A percentile compares a stretch with the other conserved stretches of the same genome.
These are phyloP conservation scores for Aureobasidium sp. DNA, from an alignment of 2,329 filamentous ascomycete species.

Conservation along the genomic window DNA sequence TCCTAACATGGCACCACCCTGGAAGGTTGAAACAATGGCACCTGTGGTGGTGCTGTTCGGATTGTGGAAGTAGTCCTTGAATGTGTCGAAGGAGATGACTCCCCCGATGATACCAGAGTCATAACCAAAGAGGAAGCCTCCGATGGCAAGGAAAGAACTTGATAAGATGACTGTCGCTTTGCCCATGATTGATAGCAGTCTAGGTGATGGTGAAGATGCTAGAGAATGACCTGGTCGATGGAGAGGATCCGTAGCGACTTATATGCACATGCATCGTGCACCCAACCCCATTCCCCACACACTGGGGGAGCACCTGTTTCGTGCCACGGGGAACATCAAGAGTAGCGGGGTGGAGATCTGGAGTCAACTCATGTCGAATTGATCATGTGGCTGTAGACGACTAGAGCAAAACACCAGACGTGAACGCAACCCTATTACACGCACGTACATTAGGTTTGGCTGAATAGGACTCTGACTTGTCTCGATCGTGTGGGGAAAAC, in stretches of 20 bases:
- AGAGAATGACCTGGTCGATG: background rate
- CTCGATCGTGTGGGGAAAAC: background rate
- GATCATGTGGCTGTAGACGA: background rate
- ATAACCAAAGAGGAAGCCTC: slow-evolving; percentile 23
- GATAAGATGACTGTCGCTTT: slow-evolving; percentile 9
- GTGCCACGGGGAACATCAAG: background rate
- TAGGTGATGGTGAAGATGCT: background rate
- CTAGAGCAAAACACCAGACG: background rate
- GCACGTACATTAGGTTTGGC: no score
- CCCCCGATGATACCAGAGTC: slow-evolving; percentile 28
- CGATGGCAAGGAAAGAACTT: slow-evolving; percentile 11
- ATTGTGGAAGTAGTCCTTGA: slow-evolving; percentile 23
- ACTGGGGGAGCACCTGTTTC: background rate
- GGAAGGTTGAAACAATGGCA: slow-evolving; percentile 30
- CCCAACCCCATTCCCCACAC: background rate
- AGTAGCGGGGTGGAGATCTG: no score
- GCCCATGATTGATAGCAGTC: background rate
- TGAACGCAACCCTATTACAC: background rate
- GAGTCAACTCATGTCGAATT: background rate
- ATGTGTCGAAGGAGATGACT: slow-evolving; percentile 22
- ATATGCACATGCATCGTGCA: background rate
- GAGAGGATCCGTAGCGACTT: background rate
- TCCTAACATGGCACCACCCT: slow-evolving; percentile 26
- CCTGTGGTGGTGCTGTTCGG: slow-evolving; percentile 21
- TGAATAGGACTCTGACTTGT: background rate